Evolutionary conservation across 345 rosid species (phyloP), one percentile per base, ranked within the genome.

Genomic region (Eucalyptus erythrocorys): DNA sequence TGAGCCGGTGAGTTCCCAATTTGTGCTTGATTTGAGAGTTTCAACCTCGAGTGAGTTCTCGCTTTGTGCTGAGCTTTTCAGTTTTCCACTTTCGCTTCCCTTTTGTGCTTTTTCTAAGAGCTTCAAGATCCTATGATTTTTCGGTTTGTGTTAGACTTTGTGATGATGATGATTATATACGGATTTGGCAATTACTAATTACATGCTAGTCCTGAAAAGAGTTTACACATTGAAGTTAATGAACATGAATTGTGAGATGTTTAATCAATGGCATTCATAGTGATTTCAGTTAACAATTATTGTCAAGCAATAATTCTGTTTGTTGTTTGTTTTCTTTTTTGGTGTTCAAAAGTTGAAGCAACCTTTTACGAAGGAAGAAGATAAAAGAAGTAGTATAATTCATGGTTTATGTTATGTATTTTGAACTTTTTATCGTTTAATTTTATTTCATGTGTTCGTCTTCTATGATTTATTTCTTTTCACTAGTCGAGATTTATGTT

Each of bases 381-480:
- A 12, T 59, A 26, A 19, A 19, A 11, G 66, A 59, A 27, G 15
- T 12, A 2, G 66, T 59, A 10, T 59, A 27, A 26, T 59, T 59
- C 32, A 5, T 59, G 66, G 15, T 59, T 3, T 59, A 59, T 27
- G 66, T 27, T 26, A 27, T 7, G 1, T 59, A 5, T 59, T 26
- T 59, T 59, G n/a, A 59, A 59, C n/a, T 2, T 59, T 59, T 59
- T 0, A 27, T 59, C 0, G 0, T 27, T 59, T 59, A 59, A 10
- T 59, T 26, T 59, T 59, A 59, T 26, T 59, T 59, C 4, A 2
- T 12, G 14, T 27, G 7, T 0, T 59, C 4, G 4, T 59, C 7
- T 27, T 59, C 66, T 59, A 59, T 59, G 66, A 12, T 59, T 59
- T 59, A 59, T 5, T 59, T 15, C 4, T 5, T 59, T 27, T 55